Evolutionary conservation across 352 stramenopile species (phyloP).

Genomic region (Pythium monospermum): DNA sequence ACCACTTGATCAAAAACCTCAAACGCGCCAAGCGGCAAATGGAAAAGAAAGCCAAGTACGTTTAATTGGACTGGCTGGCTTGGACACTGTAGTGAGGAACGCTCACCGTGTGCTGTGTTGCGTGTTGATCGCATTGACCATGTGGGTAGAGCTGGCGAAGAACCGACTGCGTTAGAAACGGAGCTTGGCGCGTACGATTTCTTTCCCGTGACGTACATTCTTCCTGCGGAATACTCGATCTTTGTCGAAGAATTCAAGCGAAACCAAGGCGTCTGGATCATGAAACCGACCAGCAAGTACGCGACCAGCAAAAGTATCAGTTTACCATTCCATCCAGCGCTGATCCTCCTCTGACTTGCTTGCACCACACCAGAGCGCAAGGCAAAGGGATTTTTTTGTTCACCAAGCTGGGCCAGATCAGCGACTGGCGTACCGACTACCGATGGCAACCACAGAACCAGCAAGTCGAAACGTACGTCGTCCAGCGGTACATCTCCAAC

Average conservation of each 20-base stretch:
- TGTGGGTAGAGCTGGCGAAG: slow-evolving; percentile 39
- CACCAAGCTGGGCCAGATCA: slow-evolving; percentile 91
- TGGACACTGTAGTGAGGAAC: no score
- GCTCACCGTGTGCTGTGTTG: not conserved
- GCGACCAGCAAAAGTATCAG: no score
- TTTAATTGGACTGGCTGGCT: not conserved
- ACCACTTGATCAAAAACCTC: slow-evolving; percentile 95
- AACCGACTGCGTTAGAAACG: slow-evolving; percentile 10
- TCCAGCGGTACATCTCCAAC: slow-evolving; percentile 92
- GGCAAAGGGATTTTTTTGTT: slow-evolving; percentile 95
- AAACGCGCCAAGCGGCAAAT: slow-evolving; percentile 83
- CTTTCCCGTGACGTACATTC: slow-evolving; percentile 91
- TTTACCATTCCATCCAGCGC: no score
- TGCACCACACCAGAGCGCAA: slow-evolving; percentile 41
- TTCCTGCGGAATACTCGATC: slow-evolving; percentile 92
- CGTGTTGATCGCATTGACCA: not conserved
- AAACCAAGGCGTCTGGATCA: slow-evolving; percentile 92
- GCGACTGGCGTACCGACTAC: slow-evolving; percentile 90
- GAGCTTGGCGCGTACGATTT: slow-evolving; percentile 81
- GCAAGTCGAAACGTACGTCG: slow-evolving; percentile 91
- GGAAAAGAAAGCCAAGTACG: slow-evolving; percentile 73
- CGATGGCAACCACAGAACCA: slow-evolving; percentile 71
- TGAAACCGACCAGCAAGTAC: slow-evolving; percentile 93
- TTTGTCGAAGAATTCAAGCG: slow-evolving; percentile 94
- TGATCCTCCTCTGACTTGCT: no score